A percentile compares a stretch with the other conserved stretches of the same genome.
These are phyloP conservation scores for Gynandropsis gynandra DNA, from an alignment of 345 rosid genomes.

Conservation along the genomic window DNA sequence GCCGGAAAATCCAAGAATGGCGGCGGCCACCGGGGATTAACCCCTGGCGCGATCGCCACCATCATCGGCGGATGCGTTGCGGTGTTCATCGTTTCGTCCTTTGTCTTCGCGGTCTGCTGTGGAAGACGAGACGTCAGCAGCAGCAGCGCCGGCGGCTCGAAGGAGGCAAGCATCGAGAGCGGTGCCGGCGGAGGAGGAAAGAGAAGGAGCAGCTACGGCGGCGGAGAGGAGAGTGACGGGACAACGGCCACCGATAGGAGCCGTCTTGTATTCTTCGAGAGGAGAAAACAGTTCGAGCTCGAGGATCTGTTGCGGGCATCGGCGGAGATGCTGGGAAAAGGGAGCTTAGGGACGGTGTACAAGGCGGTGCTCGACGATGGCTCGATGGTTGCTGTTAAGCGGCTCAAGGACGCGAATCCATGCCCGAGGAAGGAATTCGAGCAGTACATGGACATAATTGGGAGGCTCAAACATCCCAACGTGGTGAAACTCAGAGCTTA, in stretches of 20 bases:
- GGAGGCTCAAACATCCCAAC: slow-evolving; percentile 69
- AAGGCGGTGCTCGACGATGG: slow-evolving; percentile 84
- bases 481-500: slow-evolving; percentile 75
- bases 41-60: slow-evolving; percentile 55
- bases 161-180: slow-evolving; percentile 34
- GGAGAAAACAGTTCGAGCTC: slow-evolving; percentile 69
- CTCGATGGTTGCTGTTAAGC: slow-evolving; percentile 80
- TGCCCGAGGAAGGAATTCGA: slow-evolving; percentile 86
- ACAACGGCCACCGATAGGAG: slow-evolving; percentile 67
- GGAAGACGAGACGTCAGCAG: slow-evolving; percentile 35
- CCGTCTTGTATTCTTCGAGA: slow-evolving; percentile 69
- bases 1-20: not conserved
- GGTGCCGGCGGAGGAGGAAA: slow-evolving; percentile 56
- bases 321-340: slow-evolving; percentile 97
- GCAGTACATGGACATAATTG: slow-evolving; percentile 86
- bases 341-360: slow-evolving; percentile 83
- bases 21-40: slow-evolving; percentile 35
- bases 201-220: slow-evolving; percentile 20
- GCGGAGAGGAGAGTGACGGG: slow-evolving; percentile 68
- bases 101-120: slow-evolving; percentile 60
- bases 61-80: slow-evolving; percentile 61
- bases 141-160: slow-evolving; percentile 28
- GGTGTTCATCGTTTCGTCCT: slow-evolving; percentile 44
- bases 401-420: slow-evolving; percentile 89
- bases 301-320: slow-evolving; percentile 85